Percentiles rank a stretch among this genome's conserved stretches.
phyloP scores from a whole-genome alignment of 208 protist species.

The Crithidia mellificae region DNA sequence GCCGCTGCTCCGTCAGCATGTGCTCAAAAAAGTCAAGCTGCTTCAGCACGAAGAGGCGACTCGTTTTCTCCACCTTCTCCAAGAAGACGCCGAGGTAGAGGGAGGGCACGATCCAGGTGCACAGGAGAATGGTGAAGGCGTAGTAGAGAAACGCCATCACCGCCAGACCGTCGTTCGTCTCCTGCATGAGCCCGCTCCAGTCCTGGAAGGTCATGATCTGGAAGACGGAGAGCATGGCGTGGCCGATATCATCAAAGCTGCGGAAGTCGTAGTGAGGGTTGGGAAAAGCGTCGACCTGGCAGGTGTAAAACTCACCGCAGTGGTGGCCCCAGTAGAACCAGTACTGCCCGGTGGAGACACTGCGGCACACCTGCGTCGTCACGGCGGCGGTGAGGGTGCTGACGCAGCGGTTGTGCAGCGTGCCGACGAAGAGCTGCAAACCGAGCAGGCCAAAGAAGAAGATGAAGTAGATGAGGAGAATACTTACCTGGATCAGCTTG shows the following conservation, averaged over 20 bases:
- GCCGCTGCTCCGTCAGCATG: slow-evolving; percentile 80
- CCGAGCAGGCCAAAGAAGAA: slow-evolving; percentile 90
- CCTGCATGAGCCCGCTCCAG: slow-evolving; percentile 82
- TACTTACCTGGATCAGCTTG: slow-evolving; percentile 61
- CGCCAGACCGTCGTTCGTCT: slow-evolving; percentile 74
- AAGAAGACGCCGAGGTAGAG: slow-evolving; percentile 90
- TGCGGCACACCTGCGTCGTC: slow-evolving; percentile 67
- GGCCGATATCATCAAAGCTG: slow-evolving; percentile 92
- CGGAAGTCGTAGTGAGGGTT: slow-evolving; percentile 86
- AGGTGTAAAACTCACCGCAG: slow-evolving; percentile 59
- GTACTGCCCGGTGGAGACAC: slow-evolving; percentile 48
- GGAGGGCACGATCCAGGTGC: slow-evolving; percentile 86
- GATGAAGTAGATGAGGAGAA: slow-evolving; percentile 82
- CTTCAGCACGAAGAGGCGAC: slow-evolving; percentile 73
- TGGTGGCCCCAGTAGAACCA: slow-evolving; percentile 79
- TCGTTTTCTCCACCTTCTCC: slow-evolving; percentile 86
- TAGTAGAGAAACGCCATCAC: slow-evolving; percentile 84
- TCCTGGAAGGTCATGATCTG: slow-evolving; percentile 92
- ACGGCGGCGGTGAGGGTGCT: slow-evolving; percentile 50
- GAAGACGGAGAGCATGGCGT: slow-evolving; percentile 85
- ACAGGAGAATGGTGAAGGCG: slow-evolving; percentile 79
- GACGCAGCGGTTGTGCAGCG: slow-evolving; percentile 81
- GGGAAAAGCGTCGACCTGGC: slow-evolving; percentile 45
- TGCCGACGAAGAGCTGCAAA: slow-evolving; percentile 83
- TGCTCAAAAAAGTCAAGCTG: slow-evolving; percentile 76